These are phyloP conservation scores for Vicia faba DNA, from an alignment of 306 rosid species.

Conservation along the genomic window DNA sequence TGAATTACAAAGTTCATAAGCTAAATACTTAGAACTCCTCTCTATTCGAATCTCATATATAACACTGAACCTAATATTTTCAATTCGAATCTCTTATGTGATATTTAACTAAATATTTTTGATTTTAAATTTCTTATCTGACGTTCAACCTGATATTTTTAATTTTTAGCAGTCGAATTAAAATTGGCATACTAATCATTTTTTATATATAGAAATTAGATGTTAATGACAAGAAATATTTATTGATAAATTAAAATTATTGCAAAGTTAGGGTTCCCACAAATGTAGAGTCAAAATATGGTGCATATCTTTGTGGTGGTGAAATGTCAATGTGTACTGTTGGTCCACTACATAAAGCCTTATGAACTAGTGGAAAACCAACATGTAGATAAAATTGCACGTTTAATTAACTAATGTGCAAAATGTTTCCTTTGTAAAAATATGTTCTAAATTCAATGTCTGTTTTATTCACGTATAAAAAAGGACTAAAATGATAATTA, in stretches of 20 bases:
- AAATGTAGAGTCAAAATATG: slow-evolving; percentile 37
- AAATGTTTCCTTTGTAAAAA: slow-evolving; percentile 12
- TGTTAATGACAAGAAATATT: slow-evolving; percentile 14
- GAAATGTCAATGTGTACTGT: slow-evolving; percentile 33
- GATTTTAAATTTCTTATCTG: no score
- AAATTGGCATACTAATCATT: no score
- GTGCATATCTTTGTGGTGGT: slow-evolving; percentile 40
- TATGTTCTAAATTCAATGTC: no score
- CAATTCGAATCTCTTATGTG: no score
- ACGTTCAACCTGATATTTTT: no score
- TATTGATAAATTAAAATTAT: slow-evolving; percentile 16
- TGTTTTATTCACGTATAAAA: no score
- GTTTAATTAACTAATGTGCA: slow-evolving; percentile 2
- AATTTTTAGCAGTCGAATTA: no score
- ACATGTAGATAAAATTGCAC: slow-evolving; percentile 1
- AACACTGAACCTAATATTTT: no score
- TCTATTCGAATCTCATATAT: no score
- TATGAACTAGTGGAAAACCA: slow-evolving; percentile 38
- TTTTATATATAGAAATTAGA: not conserved
- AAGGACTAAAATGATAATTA: no score
- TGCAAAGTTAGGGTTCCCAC: slow-evolving; percentile 39
- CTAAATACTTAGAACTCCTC: no score
- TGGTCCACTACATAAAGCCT: slow-evolving; percentile 39
- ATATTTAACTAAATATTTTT: no score
- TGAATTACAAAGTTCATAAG: slow-evolving; percentile 35